These are phyloP conservation scores for Myxozyma mucilagina DNA, from an alignment of 805 yeast genomes.

Conservation along the genomic window DNA sequence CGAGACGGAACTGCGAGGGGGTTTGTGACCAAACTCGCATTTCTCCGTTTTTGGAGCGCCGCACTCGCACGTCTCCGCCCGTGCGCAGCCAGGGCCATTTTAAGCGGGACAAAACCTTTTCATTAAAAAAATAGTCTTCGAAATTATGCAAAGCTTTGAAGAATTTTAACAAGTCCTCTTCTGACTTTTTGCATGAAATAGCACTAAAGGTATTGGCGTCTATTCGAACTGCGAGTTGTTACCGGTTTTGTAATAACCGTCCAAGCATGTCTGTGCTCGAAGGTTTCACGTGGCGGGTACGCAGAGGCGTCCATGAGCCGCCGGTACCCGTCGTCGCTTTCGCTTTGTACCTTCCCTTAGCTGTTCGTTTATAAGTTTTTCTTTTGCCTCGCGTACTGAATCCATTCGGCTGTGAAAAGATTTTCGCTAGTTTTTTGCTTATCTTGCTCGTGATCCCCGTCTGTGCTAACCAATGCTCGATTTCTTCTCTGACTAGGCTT, in stretches of 20 bases:
- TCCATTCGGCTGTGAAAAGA: not conserved
- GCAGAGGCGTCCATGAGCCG: not conserved
- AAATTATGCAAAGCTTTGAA: too few relatives aligned
- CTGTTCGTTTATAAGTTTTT: not conserved
- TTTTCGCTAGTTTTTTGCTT: not conserved
- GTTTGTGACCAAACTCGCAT: constrained; percentile 1
- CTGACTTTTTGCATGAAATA: not conserved
- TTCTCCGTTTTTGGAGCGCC: constrained; percentile 1
- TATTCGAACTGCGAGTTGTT: not conserved
- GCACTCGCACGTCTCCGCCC: constrained; percentile 6
- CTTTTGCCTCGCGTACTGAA: not conserved
- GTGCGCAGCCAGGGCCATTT: not conserved
- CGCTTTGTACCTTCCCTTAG: not conserved
- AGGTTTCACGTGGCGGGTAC: constrained; percentile 11
- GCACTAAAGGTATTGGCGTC: not conserved
- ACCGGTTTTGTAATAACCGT: not conserved
- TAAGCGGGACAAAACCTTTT: too few relatives aligned
- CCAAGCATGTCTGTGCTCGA: constrained; percentile 8
- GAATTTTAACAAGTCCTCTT: too few relatives aligned
- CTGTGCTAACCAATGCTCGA: not conserved
- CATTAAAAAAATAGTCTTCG: too few relatives aligned
- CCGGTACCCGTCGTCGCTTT: not conserved
- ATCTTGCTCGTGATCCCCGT: not conserved
- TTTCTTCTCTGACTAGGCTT: not conserved
- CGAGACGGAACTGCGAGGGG: not conserved